phyloP scores from a whole-genome alignment of 129 eudicot genomes.

The Dittrichia graveolens region DNA sequence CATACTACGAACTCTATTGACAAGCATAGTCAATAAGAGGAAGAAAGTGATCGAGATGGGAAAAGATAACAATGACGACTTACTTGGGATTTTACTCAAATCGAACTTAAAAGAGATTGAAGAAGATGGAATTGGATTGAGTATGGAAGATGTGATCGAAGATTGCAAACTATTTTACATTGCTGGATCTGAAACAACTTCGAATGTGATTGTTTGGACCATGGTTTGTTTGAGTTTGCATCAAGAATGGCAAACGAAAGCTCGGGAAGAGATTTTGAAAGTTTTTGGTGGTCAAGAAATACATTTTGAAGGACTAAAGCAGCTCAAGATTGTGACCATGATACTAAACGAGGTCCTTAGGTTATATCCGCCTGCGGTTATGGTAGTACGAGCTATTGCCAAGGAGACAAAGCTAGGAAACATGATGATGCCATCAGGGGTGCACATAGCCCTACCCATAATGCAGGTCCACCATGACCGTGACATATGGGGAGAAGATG shows the following conservation, averaged over 20 bases:
- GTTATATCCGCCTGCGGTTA: constrained; percentile 35
- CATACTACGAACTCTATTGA: constrained; percentile 19
- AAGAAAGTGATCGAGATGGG: constrained; percentile 30
- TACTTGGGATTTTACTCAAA: constrained; percentile 35
- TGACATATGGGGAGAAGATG: constrained; percentile 44
- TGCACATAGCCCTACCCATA: constrained; percentile 16
- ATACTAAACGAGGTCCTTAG: constrained; percentile 38
- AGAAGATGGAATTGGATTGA: constrained; percentile 25
- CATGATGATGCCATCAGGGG: constrained; percentile 17
- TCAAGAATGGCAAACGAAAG: constrained; percentile 42
- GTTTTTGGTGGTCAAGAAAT: constrained; percentile 30
- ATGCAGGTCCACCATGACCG: constrained; percentile 31
- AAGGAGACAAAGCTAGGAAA: constrained; percentile 37
- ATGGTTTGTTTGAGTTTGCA: constrained; percentile 40
- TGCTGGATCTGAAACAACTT: constrained; percentile 48
- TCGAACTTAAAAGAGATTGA: constrained; percentile 27
- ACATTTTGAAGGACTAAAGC: constrained; percentile 37
- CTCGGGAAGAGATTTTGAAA: constrained; percentile 38
- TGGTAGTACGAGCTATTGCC: constrained; percentile 2
- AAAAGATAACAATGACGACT: constrained; percentile 22
- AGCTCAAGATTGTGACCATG: constrained; percentile 38
- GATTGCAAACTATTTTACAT: constrained; percentile 51
- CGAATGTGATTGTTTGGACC: constrained; percentile 39
- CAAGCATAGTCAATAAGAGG: constrained; percentile 19
- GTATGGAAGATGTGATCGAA: constrained; percentile 38